phyloP scores from a whole-genome alignment of 345 rosid species.

The Camelina laxa region DNA sequence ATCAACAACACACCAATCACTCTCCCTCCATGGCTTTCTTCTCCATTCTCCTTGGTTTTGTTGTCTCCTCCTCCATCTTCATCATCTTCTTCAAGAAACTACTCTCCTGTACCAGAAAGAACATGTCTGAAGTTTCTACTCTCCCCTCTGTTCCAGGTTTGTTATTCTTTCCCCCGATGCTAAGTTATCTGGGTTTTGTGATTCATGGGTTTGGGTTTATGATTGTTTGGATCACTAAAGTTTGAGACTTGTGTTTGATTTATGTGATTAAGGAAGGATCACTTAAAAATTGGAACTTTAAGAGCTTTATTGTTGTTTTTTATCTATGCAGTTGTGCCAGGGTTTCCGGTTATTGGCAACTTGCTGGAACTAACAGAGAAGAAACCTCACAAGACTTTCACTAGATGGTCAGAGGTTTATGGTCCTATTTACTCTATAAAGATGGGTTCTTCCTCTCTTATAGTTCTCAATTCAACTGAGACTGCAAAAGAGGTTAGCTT shows the following conservation, averaged over 20 bases:
- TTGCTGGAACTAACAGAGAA: conserved; percentile 87
- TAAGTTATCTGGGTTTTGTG: not conserved
- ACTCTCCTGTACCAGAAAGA: conserved; percentile 33
- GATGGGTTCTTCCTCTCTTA: conserved; percentile 67
- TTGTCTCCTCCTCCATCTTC: conserved; percentile 49
- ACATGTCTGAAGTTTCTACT: conserved; percentile 41
- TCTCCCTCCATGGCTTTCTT: conserved; percentile 26
- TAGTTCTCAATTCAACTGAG: conserved; percentile 70
- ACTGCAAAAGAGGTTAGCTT: conserved; percentile 76
- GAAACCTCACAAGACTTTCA: conserved; percentile 82
- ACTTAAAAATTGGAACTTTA: conserved; percentile 24
- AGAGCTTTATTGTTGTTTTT: conserved; percentile 17
- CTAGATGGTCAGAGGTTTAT: conserved; percentile 77
- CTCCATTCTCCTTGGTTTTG: conserved; percentile 52
- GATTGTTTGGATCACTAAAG: not conserved
- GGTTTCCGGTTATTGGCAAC: conserved; percentile 80
- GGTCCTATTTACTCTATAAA: conserved; percentile 82
- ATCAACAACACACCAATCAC: not conserved
- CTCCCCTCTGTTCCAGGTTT: conserved; percentile 73
- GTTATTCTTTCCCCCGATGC: not conserved
- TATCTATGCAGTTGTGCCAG: conserved; percentile 71
- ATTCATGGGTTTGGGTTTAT: not conserved
- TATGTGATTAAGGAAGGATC: not conserved
- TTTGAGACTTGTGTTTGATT: not conserved
- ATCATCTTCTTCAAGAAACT: conserved; percentile 45